Percentiles rank a stretch among this genome's conserved stretches.
These are phyloP conservation scores for Euphorbia pulcherrima DNA, from an alignment of 345 rosid genomes.

Conservation along the genomic window DNA sequence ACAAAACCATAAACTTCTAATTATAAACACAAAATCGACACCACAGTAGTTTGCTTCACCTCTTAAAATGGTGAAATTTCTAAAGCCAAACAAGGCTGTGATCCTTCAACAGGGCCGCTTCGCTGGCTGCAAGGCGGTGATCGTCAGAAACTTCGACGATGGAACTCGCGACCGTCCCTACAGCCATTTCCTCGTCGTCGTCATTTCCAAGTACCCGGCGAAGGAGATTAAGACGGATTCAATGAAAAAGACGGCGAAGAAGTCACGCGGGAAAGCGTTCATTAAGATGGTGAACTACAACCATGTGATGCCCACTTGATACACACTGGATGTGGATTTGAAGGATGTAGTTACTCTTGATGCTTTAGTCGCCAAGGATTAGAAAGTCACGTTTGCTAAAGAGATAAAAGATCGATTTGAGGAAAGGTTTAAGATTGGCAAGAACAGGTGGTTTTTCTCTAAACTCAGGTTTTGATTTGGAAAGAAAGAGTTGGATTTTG, in stretches of 20 bases:
- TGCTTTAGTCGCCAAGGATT: neutral
- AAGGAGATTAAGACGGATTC: conserved; percentile 3
- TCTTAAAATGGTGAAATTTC: neutral
- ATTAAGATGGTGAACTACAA: neutral
- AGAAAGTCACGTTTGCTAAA: conserved; percentile 2
- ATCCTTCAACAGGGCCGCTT: neutral
- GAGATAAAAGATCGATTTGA: neutral
- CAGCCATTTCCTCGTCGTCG: neutral
- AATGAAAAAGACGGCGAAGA: conserved; percentile 4
- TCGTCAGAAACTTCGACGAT: conserved; percentile 5
- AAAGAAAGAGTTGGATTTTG: neutral
- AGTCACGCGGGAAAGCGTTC: conserved; percentile 3
- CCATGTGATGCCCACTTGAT: conserved; percentile 1
- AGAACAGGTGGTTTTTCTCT: conserved; percentile 7
- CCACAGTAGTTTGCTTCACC: neutral
- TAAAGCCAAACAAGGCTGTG: conserved; percentile 9
- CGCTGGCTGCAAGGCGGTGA: conserved; percentile 10
- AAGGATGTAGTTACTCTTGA: conserved; percentile 2
- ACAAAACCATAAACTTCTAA: no score
- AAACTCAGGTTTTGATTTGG: conserved; percentile 2
- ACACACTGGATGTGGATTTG: conserved; percentile 8
- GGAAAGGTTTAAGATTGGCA: neutral
- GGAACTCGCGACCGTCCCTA: neutral
- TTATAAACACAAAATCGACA: no score
- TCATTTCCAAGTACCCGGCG: conserved; percentile 1